A percentile compares a stretch with the other conserved stretches of the same genome.
phyloP scores from a whole-genome alignment of 208 protist species.

The Leishmania aethiopica region DNA sequence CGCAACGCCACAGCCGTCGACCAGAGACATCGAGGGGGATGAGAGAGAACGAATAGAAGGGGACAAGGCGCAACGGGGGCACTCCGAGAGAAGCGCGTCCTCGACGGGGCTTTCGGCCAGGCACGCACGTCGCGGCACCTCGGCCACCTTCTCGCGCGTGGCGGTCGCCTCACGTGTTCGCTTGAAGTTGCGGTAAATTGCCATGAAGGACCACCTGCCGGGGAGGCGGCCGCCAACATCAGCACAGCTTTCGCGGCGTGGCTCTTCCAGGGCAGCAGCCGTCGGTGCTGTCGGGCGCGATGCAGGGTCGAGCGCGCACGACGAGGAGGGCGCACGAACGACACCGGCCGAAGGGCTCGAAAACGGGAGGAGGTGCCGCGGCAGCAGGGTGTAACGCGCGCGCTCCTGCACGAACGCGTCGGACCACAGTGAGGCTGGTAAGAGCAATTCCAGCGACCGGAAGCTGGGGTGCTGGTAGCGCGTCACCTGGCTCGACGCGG shows the following conservation, averaged over 20 bases:
- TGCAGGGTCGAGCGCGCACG: not conserved
- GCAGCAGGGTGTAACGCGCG: constrained; percentile 11
- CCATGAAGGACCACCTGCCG: constrained; percentile 11
- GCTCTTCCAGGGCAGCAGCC: not conserved
- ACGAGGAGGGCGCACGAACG: not conserved
- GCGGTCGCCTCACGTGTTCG: constrained; percentile 1
- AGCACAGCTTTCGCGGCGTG: not conserved
- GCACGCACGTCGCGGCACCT: not conserved
- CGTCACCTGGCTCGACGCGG: constrained; percentile 3
- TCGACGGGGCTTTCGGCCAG: not conserved
- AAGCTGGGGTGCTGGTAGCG: constrained; percentile 17
- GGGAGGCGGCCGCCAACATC: not conserved
- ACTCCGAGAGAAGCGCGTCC: not conserved
- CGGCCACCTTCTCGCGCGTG: not conserved
- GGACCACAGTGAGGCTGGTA: constrained; percentile 31
- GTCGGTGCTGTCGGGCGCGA: not conserved
- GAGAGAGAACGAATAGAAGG: not conserved
- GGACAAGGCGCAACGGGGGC: not conserved
- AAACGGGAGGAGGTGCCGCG: not conserved
- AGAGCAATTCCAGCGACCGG: constrained; percentile 20
- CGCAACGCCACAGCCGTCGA: not conserved
- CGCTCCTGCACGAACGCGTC: constrained; percentile 32
- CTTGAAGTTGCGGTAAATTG: constrained; percentile 22
- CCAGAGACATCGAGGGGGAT: not conserved
- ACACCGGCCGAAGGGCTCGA: not conserved